phyloP scores from a whole-genome alignment of 805 yeast genomes.

The Wickerhamomyces hampshirensis region DNA sequence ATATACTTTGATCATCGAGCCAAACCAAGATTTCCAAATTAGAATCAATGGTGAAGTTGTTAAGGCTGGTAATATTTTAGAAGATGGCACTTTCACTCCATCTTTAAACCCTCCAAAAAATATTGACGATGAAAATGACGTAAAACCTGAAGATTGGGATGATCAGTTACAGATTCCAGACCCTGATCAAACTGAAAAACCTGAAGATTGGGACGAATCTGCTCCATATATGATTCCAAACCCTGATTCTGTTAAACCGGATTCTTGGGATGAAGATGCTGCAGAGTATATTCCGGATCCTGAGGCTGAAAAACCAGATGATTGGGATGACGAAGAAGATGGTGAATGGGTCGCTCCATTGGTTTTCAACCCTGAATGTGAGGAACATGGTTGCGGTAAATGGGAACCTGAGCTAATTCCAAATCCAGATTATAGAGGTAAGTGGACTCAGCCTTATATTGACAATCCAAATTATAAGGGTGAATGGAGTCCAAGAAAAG shows the following conservation, averaged over 20 bases:
- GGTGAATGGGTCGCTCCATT: slow-evolving; percentile 78
- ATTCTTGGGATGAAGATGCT: slow-evolving; percentile 70
- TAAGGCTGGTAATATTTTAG: slow-evolving; percentile 63
- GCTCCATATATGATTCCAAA: slow-evolving; percentile 64
- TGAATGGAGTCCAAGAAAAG: slow-evolving; percentile 62
- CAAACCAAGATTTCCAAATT: slow-evolving; percentile 68
- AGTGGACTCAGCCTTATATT: slow-evolving; percentile 67
- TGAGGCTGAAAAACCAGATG: slow-evolving; percentile 58
- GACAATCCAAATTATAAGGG: slow-evolving; percentile 78
- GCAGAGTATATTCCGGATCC: slow-evolving; percentile 63
- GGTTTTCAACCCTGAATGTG: slow-evolving; percentile 72
- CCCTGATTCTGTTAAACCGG: slow-evolving; percentile 65
- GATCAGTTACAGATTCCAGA: slow-evolving; percentile 65
- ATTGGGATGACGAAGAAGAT: slow-evolving; percentile 89
- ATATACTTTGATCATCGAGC: slow-evolving; percentile 71
- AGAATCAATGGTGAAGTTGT: slow-evolving; percentile 76
- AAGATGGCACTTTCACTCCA: slow-evolving; percentile 55
- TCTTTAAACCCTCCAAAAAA: slow-evolving; percentile 61
- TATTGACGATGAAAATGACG: slow-evolving; percentile 51
- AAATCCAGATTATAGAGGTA: slow-evolving; percentile 72
- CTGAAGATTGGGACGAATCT: slow-evolving; percentile 80
- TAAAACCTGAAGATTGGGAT: slow-evolving; percentile 80
- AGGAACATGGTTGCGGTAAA: slow-evolving; percentile 68
- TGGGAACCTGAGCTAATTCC: slow-evolving; percentile 67
- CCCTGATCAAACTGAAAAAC: slow-evolving; percentile 58